Conservation (phyloP, 495 filamentous ascomycete genomes). For the Cairneyella variabilis region DNA sequence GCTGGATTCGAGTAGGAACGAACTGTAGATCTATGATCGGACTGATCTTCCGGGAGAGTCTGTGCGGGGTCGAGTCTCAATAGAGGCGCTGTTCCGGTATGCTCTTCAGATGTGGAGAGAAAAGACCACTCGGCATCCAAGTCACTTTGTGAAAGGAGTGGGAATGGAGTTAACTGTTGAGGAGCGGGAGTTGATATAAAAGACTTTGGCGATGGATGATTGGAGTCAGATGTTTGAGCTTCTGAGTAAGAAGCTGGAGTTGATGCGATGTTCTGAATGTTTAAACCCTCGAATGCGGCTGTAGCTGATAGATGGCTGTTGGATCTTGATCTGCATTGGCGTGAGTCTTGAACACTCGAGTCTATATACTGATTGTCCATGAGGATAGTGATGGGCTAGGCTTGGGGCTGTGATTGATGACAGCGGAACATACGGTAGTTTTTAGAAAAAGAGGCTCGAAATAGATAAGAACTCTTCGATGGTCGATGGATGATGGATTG, state of each 20-base stretch:
- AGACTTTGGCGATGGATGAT: slow-evolving; percentile 11
- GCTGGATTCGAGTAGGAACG: slow-evolving; percentile 23
- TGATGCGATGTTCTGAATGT: slow-evolving; percentile 11
- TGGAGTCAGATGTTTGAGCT: not conserved
- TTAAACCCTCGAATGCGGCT: slow-evolving; percentile 17
- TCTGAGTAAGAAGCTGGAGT: not conserved
- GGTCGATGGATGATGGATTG: slow-evolving; percentile 9
- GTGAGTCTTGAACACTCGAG: slow-evolving; percentile 25
- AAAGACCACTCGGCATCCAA: slow-evolving; percentile 22
- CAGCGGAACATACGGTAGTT: slow-evolving; percentile 22
- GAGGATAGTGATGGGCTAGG: slow-evolving; percentile 7
- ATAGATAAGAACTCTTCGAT: slow-evolving; percentile 10
- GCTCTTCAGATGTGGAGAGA: slow-evolving; percentile 16
- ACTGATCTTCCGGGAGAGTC: slow-evolving; percentile 4
- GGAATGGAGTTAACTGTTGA: slow-evolving; percentile 19
- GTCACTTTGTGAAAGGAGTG: slow-evolving; percentile 20
- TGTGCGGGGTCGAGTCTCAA: slow-evolving; percentile 22
- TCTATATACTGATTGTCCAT: slow-evolving; percentile 29
- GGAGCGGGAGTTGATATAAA: slow-evolving; percentile 16
- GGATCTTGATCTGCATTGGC: slow-evolving; percentile 24
- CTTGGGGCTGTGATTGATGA: slow-evolving; percentile 22
- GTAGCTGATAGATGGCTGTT: slow-evolving; percentile 26
- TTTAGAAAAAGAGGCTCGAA: slow-evolving; percentile 18
- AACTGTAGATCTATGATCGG: slow-evolving; percentile 4
- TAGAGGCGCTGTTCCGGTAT: slow-evolving; percentile 15